Conservation (phyloP, 441 rosid species). For the Kokia cookei region DNA sequence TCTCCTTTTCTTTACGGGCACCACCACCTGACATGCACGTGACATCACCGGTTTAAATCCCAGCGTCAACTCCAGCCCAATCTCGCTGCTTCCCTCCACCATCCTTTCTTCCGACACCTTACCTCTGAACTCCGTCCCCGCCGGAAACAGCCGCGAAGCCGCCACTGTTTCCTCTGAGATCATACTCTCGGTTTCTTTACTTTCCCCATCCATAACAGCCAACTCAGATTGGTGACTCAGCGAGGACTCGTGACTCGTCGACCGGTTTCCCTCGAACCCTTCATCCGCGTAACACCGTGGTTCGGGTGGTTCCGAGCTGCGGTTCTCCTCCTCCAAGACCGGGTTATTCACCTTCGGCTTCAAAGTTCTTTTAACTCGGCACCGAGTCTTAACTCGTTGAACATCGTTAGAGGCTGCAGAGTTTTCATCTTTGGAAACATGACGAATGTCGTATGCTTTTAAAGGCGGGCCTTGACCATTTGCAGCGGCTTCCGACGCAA, state of each 20-base stretch:
- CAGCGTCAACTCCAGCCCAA: slow-evolving; percentile 40
- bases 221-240: slow-evolving; percentile 64
- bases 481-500: slow-evolving; percentile 54
- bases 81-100: slow-evolving; percentile 1
- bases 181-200: slow-evolving; percentile 51
- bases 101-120: background rate
- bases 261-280: slow-evolving; percentile 26
- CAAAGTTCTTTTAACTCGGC: slow-evolving; percentile 26
- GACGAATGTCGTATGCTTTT: slow-evolving; percentile 77
- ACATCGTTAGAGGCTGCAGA: slow-evolving; percentile 37
- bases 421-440: slow-evolving; percentile 68
- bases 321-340: slow-evolving; percentile 4
- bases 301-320: background rate
- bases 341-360: slow-evolving; percentile 29
- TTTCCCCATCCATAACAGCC: slow-evolving; percentile 45
- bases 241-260: slow-evolving; percentile 76
- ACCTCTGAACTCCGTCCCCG: slow-evolving; percentile 20
- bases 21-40: slow-evolving; percentile 8
- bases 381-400: slow-evolving; percentile 39
- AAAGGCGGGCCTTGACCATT: slow-evolving; percentile 60
- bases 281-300: slow-evolving; percentile 19
- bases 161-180: slow-evolving; percentile 57
- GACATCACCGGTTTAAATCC: slow-evolving; percentile 26
- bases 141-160: slow-evolving; percentile 23
- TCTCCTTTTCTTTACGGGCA: slow-evolving; percentile 43